Percentiles rank a stretch among this genome's conserved stretches.
These are phyloP conservation scores for Ceratobasidium sp. DNA, from an alignment of 1,284 basidiomycete genomes.

Conservation along the genomic window DNA sequence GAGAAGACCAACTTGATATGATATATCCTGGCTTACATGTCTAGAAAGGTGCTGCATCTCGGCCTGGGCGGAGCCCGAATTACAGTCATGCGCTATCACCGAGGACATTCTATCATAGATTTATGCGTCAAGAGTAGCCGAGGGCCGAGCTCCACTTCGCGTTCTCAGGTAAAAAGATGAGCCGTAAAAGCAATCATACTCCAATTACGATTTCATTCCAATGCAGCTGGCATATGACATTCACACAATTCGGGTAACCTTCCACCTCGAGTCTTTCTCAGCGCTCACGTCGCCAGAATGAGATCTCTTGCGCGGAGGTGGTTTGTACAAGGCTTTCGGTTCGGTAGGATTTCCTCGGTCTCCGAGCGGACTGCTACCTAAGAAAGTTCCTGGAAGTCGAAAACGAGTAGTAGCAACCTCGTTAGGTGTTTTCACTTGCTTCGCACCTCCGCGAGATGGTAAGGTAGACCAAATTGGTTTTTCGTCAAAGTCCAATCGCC, in stretches of 20 bases:
- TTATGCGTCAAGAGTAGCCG: too few species aligned
- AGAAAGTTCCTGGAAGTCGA: constrained; percentile 20
- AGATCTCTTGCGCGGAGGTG: constrained; percentile 30
- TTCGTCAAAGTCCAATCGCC: constrained; percentile 17
- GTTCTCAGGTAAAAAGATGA: too few species aligned
- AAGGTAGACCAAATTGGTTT: constrained; percentile 38
- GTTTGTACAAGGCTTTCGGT: constrained; percentile 25
- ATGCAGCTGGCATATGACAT: too few species aligned
- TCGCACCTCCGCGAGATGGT: neutral
- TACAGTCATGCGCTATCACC: too few species aligned
- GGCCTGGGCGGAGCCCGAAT: too few species aligned
- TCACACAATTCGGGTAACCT: constrained; percentile 24
- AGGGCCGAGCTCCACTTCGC: too few species aligned
- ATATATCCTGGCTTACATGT: too few species aligned
- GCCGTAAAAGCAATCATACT: too few species aligned
- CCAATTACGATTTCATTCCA: too few species aligned
- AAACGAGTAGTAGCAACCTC: constrained; percentile 15
- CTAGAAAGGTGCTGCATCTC: too few species aligned
- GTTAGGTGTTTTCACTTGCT: neutral
- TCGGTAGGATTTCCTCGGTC: neutral
- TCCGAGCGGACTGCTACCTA: constrained; percentile 18
- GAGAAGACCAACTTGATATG: too few species aligned
- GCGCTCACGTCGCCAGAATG: neutral
- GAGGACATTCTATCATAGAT: too few species aligned
- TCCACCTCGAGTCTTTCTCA: neutral